Percentiles rank a stretch among this genome's conserved stretches.
phyloP scores from a whole-genome alignment of 2,329 filamentous ascomycete genomes.

The Alternaria incomplexa region DNA sequence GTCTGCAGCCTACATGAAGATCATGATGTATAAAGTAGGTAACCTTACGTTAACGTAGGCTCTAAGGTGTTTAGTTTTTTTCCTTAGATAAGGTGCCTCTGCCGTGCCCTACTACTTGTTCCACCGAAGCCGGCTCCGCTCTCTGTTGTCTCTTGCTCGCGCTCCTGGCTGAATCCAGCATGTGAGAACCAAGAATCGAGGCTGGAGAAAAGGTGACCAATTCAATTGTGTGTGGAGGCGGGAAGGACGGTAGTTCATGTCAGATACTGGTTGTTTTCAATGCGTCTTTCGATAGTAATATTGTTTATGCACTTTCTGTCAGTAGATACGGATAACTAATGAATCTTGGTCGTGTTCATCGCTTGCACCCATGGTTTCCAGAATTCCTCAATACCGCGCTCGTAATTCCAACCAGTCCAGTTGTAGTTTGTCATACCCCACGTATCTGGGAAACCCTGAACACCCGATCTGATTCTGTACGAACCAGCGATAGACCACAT shows the following conservation, averaged over 20 bases:
- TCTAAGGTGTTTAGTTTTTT: not conserved
- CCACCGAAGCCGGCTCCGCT: not conserved
- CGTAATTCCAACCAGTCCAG: constrained; percentile 57
- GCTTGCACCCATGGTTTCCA: constrained; percentile 59
- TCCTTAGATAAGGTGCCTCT: not conserved
- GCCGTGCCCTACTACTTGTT: not conserved
- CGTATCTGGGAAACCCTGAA: constrained; percentile 55
- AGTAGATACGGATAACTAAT: not conserved
- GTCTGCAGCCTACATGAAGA: not conserved
- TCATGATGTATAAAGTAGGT: not conserved
- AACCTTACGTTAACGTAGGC: not conserved
- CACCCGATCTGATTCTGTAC: constrained; percentile 55
- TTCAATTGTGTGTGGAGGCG: not conserved
- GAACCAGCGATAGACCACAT: constrained; percentile 59
- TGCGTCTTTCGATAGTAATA: not conserved
- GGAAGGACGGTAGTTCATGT: not conserved
- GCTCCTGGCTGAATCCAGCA: not conserved
- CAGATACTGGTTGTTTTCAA: not conserved
- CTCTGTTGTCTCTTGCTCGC: not conserved
- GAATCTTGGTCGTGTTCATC: constrained; percentile 44
- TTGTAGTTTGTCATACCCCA: constrained; percentile 58
- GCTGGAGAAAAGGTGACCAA: not conserved
- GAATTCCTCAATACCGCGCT: constrained; percentile 54
- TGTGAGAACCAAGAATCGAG: not conserved
- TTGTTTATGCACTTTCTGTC: not conserved